Base-by-base conservation (phyloP, 192 early-diverging fungal genomes). In the Gryganskiella cystojenkinii region DNA sequence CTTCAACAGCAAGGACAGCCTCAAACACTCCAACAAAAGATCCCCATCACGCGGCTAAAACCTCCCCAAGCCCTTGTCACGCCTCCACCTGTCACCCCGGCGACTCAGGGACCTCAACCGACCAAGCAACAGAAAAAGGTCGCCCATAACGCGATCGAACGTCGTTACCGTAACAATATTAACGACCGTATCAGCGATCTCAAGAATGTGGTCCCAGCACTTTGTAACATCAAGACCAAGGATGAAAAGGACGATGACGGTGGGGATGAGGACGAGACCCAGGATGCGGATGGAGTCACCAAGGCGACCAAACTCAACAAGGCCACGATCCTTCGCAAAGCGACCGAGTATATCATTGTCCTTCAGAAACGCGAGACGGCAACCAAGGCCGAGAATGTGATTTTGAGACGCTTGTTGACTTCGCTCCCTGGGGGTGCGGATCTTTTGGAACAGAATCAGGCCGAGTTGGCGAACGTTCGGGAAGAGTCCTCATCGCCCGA, bases 121-220 rank as follows among this genome's bases (percentile, higher is more conserved):
- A 81, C 75, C 50, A 84, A 87, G 40, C 83, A 90, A 55, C 89
- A 92, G 62, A 95, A 95, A 73, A 97, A 96, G 74, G 92, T 94
- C 15, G 94, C 96, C 2, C 96, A 98, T 79, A 98, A 97, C 64
- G 95, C 95, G 3, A 96, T 98, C 33, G 96, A 98, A 79, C 88
- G 92, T 30, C 87, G 93, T 47, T 98, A 98, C 80, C 88, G 96
- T 57, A 97, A 96, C 82, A 98, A 98, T 85, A 95, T 98, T 74
- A 98, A 98, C 84, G 94, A 97, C 66, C 89, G 96, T 24, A 97
- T 98, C 45, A 82, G 88, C 42, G 95, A 97, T 44, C 85, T 98
- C 14, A 92, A 92, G 58, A 88, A 90, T 59, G 89, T 91, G 0
- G 94, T 98, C 15, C 96, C 96, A 3, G 94, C 95, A 1, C 83